Conservation (phyloP, 2,329 filamentous ascomycete species). For the Dactylellina parvicollis region DNA sequence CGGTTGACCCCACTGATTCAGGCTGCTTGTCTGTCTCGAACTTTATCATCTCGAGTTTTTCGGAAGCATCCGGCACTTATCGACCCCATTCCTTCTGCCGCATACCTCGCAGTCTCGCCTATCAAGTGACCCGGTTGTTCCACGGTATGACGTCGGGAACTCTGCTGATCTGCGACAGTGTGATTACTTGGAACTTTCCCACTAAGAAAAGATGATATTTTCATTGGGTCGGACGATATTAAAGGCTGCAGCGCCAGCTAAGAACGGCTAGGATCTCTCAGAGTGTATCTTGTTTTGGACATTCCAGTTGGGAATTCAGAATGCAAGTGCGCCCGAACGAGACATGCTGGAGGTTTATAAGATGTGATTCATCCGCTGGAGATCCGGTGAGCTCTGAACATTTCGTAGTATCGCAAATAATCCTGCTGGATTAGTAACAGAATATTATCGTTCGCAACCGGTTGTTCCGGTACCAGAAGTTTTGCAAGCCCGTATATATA, state of each 20-base stretch:
- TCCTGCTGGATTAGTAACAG: conserved; percentile 2
- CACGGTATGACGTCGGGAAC: conserved; percentile 17
- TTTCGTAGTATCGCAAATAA: neutral
- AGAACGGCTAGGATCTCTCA: neutral
- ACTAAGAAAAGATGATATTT: too few species aligned
- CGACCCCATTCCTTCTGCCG: neutral
- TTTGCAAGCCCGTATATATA: neutral
- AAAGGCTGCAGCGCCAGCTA: neutral
- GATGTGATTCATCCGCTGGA: neutral
- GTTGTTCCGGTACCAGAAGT: neutral
- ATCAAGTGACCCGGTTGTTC: conserved; percentile 13
- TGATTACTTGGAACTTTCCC: too few species aligned
- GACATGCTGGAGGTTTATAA: neutral
- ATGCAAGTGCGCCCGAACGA: neutral
- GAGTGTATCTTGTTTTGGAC: conserved; percentile 12
- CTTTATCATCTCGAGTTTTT: neutral
- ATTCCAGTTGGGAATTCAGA: neutral
- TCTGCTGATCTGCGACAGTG: neutral
- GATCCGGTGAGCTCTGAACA: conserved; percentile 8
- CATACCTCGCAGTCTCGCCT: conserved; percentile 3
- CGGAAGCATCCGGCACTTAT: conserved; percentile 6
- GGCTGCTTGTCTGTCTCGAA: too few species aligned
- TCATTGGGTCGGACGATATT: neutral
- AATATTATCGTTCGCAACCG: neutral
- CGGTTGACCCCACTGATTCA: too few species aligned